A percentile compares a stretch with the other conserved stretches of the same genome.
These are phyloP conservation scores for Flaveria floridana DNA, from an alignment of 140 eudicot genomes.

Conservation along the genomic window DNA sequence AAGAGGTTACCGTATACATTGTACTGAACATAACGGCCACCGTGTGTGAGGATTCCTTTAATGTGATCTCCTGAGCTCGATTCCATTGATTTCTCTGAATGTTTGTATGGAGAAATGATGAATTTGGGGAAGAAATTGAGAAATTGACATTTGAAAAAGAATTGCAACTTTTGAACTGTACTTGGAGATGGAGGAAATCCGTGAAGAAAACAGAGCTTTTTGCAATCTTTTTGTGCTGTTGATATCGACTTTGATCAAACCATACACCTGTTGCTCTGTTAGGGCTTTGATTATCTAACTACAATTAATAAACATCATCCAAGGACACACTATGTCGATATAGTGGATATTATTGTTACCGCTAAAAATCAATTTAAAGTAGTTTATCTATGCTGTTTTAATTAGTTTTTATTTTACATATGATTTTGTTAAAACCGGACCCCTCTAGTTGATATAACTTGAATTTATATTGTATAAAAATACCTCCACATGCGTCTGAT, in stretches of 20 bases:
- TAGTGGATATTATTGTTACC: too few species aligned
- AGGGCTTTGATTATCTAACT: slow-evolving; percentile 3
- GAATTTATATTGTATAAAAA: too few species aligned
- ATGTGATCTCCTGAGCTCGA: slow-evolving; percentile 55
- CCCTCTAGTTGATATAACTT: too few species aligned
- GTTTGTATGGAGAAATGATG: background rate
- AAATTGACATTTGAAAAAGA: slow-evolving; percentile 34
- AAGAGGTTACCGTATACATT: slow-evolving; percentile 84
- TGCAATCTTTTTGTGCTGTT: slow-evolving; percentile 35
- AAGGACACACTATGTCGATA: too few species aligned
- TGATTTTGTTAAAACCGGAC: too few species aligned
- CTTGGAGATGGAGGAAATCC: slow-evolving; percentile 44
- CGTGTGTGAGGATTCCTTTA: slow-evolving; percentile 71
- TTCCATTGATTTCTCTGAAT: slow-evolving; percentile 34
- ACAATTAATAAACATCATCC: background rate
- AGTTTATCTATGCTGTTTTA: too few species aligned
- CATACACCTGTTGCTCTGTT: slow-evolving; percentile 20
- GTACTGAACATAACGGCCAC: slow-evolving; percentile 83
- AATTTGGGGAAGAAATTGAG: slow-evolving; percentile 28
- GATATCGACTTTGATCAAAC: slow-evolving; percentile 32
- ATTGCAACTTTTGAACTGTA: slow-evolving; percentile 61
- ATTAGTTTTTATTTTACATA: too few species aligned
- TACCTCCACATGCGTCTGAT: too few species aligned
- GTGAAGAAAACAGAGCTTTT: slow-evolving; percentile 44
- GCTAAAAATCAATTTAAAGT: too few species aligned